A percentile compares a stretch with the other conserved stretches of the same genome.
phyloP scores from a whole-genome alignment of 441 rosid genomes.

The Populus hybrid region DNA sequence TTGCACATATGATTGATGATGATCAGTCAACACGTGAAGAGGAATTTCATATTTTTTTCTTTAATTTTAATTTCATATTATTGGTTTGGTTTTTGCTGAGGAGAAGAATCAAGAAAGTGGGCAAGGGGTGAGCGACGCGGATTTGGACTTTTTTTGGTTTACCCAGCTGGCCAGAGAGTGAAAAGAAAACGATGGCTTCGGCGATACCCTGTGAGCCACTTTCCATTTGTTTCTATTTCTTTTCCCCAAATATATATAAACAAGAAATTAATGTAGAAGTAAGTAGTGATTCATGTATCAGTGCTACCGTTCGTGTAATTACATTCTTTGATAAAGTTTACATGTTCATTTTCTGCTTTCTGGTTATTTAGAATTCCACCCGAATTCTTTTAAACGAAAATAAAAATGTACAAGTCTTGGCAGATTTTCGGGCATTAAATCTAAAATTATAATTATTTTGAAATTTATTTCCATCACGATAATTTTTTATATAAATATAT shows the following conservation, averaged over 20 bases:
- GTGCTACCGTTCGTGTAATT: background rate
- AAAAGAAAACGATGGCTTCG: slow-evolving; percentile 24
- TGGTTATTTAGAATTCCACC: background rate
- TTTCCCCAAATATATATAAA: background rate
- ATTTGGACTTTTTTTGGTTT: slow-evolving; percentile 31
- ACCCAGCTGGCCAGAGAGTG: slow-evolving; percentile 35
- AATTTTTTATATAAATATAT: too few species aligned
- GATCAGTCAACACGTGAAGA: background rate
- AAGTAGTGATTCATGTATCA: slow-evolving; percentile 5
- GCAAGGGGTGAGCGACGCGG: slow-evolving; percentile 13
- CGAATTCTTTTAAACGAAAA: too few species aligned
- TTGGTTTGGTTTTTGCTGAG: slow-evolving; percentile 3
- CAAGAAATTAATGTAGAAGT: slow-evolving; percentile 12
- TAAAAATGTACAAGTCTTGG: too few species aligned
- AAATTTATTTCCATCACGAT: too few species aligned
- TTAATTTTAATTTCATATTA: background rate
- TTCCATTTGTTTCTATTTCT: background rate
- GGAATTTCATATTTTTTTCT: background rate
- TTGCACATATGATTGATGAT: slow-evolving; percentile 58
- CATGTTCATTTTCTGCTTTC: too few species aligned
- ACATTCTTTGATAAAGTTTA: background rate
- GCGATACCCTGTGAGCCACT: slow-evolving; percentile 10
- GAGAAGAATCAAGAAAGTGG: slow-evolving; percentile 9
- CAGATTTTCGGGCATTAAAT: too few species aligned
- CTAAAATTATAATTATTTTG: too few species aligned